Base-by-base conservation (phyloP, 2,329 filamentous ascomycete genomes). In the Talaromyces sp. region DNA sequence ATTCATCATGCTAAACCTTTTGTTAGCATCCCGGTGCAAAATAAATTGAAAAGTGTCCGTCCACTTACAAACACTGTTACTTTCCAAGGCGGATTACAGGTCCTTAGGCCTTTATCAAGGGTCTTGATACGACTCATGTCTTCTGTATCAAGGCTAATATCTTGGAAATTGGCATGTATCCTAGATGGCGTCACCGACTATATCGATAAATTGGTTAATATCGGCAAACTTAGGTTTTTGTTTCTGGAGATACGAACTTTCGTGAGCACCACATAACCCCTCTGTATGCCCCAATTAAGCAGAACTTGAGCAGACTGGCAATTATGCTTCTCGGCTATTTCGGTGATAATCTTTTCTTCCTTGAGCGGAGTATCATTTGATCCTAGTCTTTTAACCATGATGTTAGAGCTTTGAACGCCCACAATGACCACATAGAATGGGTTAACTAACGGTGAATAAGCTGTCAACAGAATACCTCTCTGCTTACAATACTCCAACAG, bases 391-490 rank as follows among this genome's bases (percentile, higher is more conserved):
- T 52, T 29, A 29, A 52, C 17, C 11, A 29, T 11, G 17, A 52
- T 26, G 10, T 52, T 17, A 52, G 49, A 29, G 8, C 11, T 52
- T 5, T 52, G 49, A 52, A 17, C 10, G 17, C 24, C 26, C 27
- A 24, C 10, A 51, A 17, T 10, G 19, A 19, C 26, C 1, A n/a
- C 8, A 29, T 29, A n/a, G 11, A 29, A 52, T 3, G 11, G 13
- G 6, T n/a, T 14, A 52, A 27, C 49, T 29, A 1, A 52, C 49
- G 49, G 49, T n/a, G 84, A 87, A 74, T 88, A 89, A 3, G 86
- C 86, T 67, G 84, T 82, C 52, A 88, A 71, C 61, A 84, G 76
- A 63, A 89, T 87, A 62, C 78, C 78, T 71, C 87, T 82, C 64
- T 79, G 71, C 56, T 81, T 73, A 74, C 81, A 85, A 73, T 82